Evolutionary conservation across 2,329 filamentous ascomycete species (phyloP).

Genomic region (Trichoderma pleuroti): DNA sequence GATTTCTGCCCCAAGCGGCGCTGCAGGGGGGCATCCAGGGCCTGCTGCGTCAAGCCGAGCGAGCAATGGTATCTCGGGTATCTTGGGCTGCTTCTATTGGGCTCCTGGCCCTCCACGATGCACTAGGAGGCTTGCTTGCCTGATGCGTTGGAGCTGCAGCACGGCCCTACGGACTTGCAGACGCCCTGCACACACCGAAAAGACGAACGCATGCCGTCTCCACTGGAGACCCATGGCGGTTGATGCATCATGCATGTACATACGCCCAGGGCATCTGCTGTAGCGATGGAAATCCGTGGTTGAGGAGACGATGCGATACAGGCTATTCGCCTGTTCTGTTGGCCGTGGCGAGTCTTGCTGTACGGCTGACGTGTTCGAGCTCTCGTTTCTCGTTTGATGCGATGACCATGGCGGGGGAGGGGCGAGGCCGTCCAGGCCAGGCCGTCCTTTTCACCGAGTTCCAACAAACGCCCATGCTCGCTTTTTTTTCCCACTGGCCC

Average conservation of each 20-base stretch:
- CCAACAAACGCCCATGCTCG: background rate
- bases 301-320: background rate
- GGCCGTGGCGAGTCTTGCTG: background rate
- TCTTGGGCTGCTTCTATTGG: constrained; percentile 11
- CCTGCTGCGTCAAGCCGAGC: background rate
- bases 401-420: constrained; percentile 20
- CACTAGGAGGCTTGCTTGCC: constrained; percentile 7
- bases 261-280: constrained; percentile 1
- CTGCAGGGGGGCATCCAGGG: constrained; percentile 11
- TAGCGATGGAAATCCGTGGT: background rate
- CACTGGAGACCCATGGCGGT: background rate
- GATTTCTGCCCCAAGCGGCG: constrained; percentile 7
- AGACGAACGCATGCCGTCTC: constrained; percentile 7
- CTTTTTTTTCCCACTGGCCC: background rate
- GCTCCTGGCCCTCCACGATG: background rate
- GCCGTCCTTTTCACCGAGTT: constrained; percentile 7
- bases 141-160: constrained; percentile 17
- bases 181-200: constrained; percentile 14
- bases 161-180: constrained; percentile 6
- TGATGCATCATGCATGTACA: no score
- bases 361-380: constrained; percentile 11
- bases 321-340: background rate
- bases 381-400: background rate
- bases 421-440: constrained; percentile 9
- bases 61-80: constrained; percentile 3